phyloP scores from a whole-genome alignment of 176 grass and related monocot species.

The Rhynchospora tenuis region DNA sequence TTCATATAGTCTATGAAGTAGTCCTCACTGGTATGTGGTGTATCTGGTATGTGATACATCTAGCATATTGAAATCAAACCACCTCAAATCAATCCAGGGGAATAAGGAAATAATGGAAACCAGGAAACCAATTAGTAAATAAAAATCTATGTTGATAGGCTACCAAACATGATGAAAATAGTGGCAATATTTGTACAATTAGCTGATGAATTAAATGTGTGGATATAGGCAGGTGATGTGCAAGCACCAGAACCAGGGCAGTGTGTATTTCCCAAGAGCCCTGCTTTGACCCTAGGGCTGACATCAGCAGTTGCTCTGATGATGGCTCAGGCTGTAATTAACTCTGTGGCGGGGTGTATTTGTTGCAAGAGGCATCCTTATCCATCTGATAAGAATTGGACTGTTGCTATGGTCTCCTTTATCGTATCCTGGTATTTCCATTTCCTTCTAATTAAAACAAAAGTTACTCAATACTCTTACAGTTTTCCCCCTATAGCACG shows the following conservation, averaged over 20 bases:
- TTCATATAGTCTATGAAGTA: background rate
- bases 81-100: too few species aligned
- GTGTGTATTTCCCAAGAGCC: constrained; percentile 84
- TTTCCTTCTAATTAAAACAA: background rate
- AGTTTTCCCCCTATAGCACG: background rate
- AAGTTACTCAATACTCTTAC: background rate
- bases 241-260: constrained; percentile 27
- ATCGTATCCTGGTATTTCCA: constrained; percentile 77
- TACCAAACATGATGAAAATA: background rate
- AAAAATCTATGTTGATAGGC: background rate
- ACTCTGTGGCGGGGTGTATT: constrained; percentile 82
- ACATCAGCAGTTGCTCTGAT: constrained; percentile 64
- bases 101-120: background rate
- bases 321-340: constrained; percentile 72
- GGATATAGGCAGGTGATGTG: constrained; percentile 62
- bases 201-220: background rate
- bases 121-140: background rate
- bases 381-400: constrained; percentile 85
- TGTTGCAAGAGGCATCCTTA: constrained; percentile 87
- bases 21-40: background rate
- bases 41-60: too few species aligned
- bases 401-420: constrained; percentile 78
- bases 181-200: background rate
- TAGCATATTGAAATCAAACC: background rate
- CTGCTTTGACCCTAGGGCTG: constrained; percentile 69